These are phyloP conservation scores for Paramecium bursaria DNA, from an alignment of 73 alveolate species.

Conservation along the genomic window DNA sequence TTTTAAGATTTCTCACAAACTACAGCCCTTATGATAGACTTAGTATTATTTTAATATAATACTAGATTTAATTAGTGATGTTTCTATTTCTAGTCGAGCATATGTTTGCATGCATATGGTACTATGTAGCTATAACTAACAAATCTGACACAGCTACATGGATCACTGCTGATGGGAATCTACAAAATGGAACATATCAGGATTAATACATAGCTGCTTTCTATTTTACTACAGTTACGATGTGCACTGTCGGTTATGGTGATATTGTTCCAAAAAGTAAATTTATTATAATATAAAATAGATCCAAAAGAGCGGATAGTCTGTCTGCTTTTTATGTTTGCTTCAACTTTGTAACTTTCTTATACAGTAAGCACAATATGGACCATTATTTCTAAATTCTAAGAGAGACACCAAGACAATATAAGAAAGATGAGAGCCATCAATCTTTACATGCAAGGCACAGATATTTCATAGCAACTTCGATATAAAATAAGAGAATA, in stretches of 20 bases:
- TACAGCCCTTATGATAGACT: slow-evolving; percentile 24
- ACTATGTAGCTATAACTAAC: slow-evolving; percentile 27
- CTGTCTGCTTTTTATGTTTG: slow-evolving; percentile 1
- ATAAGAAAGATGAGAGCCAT: slow-evolving; percentile 58
- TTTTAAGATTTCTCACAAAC: slow-evolving; percentile 39
- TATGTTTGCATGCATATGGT: slow-evolving; percentile 43
- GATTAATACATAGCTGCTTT: slow-evolving; percentile 50
- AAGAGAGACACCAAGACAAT: slow-evolving; percentile 38
- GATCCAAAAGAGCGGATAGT: slow-evolving; percentile 40
- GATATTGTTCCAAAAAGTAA: slow-evolving; percentile 52
- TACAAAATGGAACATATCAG: not conserved
- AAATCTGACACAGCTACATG: slow-evolving; percentile 8
- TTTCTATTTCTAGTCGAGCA: slow-evolving; percentile 37
- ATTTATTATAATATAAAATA: not conserved
- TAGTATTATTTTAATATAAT: not conserved
- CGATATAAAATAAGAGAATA: slow-evolving; percentile 56
- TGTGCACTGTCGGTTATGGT: slow-evolving; percentile 57
- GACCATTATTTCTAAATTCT: slow-evolving; percentile 41
- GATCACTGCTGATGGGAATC: not conserved
- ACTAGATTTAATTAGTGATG: slow-evolving; percentile 38
- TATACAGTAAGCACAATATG: slow-evolving; percentile 47
- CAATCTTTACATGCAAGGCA: slow-evolving; percentile 15
- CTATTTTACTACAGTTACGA: slow-evolving; percentile 41
- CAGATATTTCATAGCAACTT: slow-evolving; percentile 13
- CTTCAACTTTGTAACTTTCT: slow-evolving; percentile 42